These are phyloP conservation scores for Pseudevernia furfuracea DNA, from an alignment of 495 filamentous ascomycete genomes.

Conservation along the genomic window DNA sequence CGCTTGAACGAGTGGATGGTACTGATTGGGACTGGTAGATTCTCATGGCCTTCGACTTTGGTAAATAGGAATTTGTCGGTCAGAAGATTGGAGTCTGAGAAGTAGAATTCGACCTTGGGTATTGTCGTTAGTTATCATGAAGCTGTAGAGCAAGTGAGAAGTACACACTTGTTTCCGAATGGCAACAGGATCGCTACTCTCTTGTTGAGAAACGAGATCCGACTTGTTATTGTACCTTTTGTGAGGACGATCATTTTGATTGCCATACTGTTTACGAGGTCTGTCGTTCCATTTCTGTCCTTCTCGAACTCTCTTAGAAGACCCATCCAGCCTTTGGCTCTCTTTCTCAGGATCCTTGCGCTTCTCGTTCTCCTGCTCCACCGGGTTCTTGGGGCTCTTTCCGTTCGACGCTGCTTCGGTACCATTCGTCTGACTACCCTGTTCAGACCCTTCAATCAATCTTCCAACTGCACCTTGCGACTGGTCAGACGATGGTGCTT, in stretches of 20 bases:
- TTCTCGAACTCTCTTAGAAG: slow-evolving; percentile 24
- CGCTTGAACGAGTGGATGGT: slow-evolving; percentile 79
- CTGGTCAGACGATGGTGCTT: not conserved
- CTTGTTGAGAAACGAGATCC: slow-evolving; percentile 53
- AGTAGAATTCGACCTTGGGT: slow-evolving; percentile 89
- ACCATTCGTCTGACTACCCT: not conserved
- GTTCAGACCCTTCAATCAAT: not conserved
- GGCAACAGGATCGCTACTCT: slow-evolving; percentile 62
- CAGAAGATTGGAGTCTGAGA: slow-evolving; percentile 84
- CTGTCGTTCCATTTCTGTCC: slow-evolving; percentile 23
- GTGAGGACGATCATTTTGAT: slow-evolving; percentile 4
- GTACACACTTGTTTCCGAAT: slow-evolving; percentile 68
- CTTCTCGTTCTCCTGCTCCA: not conserved
- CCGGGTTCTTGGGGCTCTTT: not conserved
- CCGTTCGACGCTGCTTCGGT: not conserved
- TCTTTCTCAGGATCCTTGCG: slow-evolving; percentile 4
- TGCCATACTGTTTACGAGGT: slow-evolving; percentile 12
- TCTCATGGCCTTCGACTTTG: slow-evolving; percentile 64
- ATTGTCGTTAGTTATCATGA: slow-evolving; percentile 10
- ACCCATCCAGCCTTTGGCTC: not conserved
- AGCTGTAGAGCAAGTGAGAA: slow-evolving; percentile 9
- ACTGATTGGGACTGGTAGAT: slow-evolving; percentile 69
- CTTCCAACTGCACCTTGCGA: slow-evolving; percentile 6
- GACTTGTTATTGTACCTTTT: slow-evolving; percentile 49
- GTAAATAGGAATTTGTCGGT: slow-evolving; percentile 79